These are phyloP conservation scores for Vitis riparia DNA, from an alignment of 164 flowering plant genomes.

Conservation along the genomic window DNA sequence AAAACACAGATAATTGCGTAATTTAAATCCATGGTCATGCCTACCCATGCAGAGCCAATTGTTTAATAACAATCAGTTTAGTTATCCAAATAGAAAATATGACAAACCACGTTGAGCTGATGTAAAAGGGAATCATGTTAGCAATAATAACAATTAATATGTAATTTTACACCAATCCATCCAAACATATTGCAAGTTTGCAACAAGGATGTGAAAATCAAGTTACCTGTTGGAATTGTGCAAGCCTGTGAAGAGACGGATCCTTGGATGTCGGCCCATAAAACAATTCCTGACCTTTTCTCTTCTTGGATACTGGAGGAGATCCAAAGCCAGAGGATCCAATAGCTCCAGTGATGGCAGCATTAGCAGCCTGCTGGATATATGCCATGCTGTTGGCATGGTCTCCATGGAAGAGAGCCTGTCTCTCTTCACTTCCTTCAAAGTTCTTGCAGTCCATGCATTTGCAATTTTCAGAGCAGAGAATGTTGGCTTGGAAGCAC, in stretches of 20 bases:
- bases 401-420: slow-evolving; percentile 81
- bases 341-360: slow-evolving; percentile 94
- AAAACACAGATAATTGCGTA: neutral
- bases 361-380: slow-evolving; percentile 96
- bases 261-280: slow-evolving; percentile 57
- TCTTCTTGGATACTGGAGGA: slow-evolving; percentile 66
- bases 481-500: slow-evolving; percentile 95
- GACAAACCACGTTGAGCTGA: neutral
- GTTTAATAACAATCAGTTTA: neutral
- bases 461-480: slow-evolving; percentile 96
- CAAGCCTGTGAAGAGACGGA: slow-evolving; percentile 44
- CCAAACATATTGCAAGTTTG: too few relatives aligned
- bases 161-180: neutral
- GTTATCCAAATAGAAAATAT: neutral
- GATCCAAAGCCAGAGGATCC: slow-evolving; percentile 92
- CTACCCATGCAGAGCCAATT: neutral
- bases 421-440: slow-evolving; percentile 98
- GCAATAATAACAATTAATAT: neutral
- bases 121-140: neutral
- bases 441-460: slow-evolving; percentile 95
- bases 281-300: slow-evolving; percentile 69
- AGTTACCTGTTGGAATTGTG: slow-evolving; percentile 66
- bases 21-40: neutral
- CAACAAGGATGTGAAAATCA: neutral
- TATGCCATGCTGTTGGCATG: slow-evolving; percentile 61